Conservation (phyloP, 441 rosid species). For the Adansonia grandidieri region DNA sequence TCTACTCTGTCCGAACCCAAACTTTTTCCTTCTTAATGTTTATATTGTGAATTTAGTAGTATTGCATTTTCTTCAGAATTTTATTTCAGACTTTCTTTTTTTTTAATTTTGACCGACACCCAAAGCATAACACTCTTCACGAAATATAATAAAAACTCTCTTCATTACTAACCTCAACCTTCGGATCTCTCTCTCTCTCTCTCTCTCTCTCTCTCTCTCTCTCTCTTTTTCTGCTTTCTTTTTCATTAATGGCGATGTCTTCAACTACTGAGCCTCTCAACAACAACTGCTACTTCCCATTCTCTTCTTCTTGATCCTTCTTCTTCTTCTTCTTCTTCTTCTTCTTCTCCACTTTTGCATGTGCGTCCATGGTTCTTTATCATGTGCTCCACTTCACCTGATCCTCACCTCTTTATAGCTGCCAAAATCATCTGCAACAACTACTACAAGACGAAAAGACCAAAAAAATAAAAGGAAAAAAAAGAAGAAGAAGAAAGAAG, state of each 20-base stretch:
- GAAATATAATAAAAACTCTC: constrained; percentile 32
- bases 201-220: constrained; percentile 39
- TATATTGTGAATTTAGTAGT: background rate
- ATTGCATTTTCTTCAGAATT: background rate
- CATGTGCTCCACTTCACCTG: constrained; percentile 37
- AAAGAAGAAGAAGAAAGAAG: too few relatives aligned
- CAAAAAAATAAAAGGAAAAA: background rate
- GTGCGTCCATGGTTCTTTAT: constrained; percentile 20
- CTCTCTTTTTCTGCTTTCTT: constrained; percentile 24
- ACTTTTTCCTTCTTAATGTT: constrained; percentile 13
- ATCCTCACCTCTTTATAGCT: constrained; percentile 26
- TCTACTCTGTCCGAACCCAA: constrained; percentile 21
- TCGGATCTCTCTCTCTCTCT: constrained; percentile 48
- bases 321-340: constrained; percentile 33
- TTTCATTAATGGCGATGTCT: constrained; percentile 56
- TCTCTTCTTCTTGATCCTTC: constrained; percentile 20
- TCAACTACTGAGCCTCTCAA: constrained; percentile 33
- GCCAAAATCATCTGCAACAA: background rate
- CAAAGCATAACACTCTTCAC: background rate
- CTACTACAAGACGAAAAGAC: background rate
- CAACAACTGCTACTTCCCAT: constrained; percentile 22
- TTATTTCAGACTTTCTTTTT: background rate
- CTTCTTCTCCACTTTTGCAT: constrained; percentile 1
- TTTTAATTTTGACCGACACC: constrained; percentile 45
- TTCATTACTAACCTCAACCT: constrained; percentile 53